Conservation (phyloP, 116 monocot species). For the Zostera marina region DNA sequence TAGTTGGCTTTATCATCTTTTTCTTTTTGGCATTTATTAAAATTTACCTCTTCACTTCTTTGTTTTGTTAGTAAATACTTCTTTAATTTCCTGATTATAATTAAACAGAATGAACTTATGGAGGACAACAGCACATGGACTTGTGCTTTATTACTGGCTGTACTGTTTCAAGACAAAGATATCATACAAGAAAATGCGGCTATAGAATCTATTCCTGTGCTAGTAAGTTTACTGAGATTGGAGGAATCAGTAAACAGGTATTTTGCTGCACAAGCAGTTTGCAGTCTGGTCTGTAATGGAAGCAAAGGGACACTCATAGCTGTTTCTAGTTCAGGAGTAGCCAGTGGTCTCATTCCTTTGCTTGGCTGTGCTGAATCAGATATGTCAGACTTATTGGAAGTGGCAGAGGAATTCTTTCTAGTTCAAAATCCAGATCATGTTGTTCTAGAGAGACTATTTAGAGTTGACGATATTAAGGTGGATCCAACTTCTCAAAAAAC, state of each 20-base stretch:
- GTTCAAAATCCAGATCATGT: conserved; percentile 59
- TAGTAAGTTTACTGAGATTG: conserved; percentile 68
- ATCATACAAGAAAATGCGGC: conserved; percentile 46
- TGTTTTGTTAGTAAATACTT: not conserved
- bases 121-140: conserved; percentile 69
- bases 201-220: conserved; percentile 61
- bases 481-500: conserved; percentile 70
- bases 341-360: conserved; percentile 62
- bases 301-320: conserved; percentile 67
- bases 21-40: not conserved
- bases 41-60: not conserved
- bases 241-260: conserved; percentile 67
- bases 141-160: conserved; percentile 64
- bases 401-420: conserved; percentile 69
- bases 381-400: conserved; percentile 56
- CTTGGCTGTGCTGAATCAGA: conserved; percentile 96
- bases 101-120: conserved; percentile 50
- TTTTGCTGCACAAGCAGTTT: conserved; percentile 89
- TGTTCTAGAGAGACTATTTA: conserved; percentile 64
- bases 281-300: conserved; percentile 72
- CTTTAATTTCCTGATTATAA: conserved; percentile 6
- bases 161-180: conserved; percentile 71
- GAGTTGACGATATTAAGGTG: conserved; percentile 80
- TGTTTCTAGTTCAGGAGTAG: conserved; percentile 86
- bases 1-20: conserved; percentile 7